Percentiles rank a stretch among this genome's conserved stretches.
phyloP scores from a whole-genome alignment of 1,284 basidiomycete genomes.

The Ustilago cynodontis region DNA sequence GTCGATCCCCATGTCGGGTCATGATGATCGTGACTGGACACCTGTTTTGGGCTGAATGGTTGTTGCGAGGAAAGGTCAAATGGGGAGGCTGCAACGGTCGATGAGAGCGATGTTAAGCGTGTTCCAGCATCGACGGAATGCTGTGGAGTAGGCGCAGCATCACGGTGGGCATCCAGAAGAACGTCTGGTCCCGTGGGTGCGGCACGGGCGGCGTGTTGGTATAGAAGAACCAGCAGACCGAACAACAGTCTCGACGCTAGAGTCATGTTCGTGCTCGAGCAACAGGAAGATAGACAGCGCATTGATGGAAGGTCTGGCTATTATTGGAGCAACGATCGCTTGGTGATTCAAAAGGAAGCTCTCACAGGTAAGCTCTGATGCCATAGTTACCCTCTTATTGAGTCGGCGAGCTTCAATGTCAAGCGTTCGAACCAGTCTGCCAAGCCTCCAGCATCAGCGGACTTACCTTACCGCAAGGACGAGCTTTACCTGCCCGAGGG shows the following conservation, averaged over 20 bases:
- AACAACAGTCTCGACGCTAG: not conserved
- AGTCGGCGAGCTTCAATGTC: no score
- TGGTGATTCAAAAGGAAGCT: not conserved
- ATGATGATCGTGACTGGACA: not conserved
- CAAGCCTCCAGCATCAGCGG: no score
- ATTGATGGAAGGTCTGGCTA: not conserved
- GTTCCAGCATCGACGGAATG: not conserved
- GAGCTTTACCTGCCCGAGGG: no score
- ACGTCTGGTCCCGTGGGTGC: not conserved
- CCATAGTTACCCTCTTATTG: no score
- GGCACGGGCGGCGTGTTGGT: not conserved
- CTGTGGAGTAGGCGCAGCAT: not conserved
- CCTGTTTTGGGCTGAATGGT: not conserved
- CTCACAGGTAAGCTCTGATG: no score
- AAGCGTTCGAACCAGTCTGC: no score
- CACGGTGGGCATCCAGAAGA: not conserved
- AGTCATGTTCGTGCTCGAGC: not conserved
- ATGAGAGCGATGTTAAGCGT: not conserved
- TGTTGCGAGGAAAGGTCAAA: not conserved
- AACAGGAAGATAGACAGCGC: not conserved
- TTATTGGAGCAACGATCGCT: not conserved
- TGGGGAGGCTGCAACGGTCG: not conserved
- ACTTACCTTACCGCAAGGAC: no score
- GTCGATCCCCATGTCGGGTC: not conserved
- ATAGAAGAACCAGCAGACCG: not conserved